Conservation (phyloP, 345 rosid species). For the Syzygium jambos region DNA sequence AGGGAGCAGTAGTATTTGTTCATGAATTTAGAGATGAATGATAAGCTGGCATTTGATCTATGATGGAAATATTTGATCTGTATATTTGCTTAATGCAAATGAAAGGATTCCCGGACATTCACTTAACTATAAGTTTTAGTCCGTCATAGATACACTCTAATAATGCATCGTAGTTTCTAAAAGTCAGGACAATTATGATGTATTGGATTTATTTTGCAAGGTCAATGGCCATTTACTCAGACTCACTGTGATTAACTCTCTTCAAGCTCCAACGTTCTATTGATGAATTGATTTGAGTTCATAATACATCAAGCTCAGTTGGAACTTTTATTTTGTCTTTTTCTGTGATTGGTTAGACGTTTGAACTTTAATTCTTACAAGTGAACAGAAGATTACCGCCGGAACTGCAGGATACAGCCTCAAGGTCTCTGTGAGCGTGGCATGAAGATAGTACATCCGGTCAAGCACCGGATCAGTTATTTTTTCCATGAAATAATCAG, state of each 20-base stretch:
- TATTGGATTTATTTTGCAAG: no score
- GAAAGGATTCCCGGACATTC: neutral
- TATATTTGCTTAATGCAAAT: neutral
- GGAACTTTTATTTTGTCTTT: neutral
- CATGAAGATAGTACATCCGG: constrained; percentile 71
- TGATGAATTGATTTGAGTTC: neutral
- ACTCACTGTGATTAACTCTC: no score
- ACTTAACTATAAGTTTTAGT: neutral
- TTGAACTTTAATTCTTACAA: neutral
- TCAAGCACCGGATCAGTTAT: constrained; percentile 43
- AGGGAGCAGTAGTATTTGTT: neutral
- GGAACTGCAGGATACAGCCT: constrained; percentile 69
- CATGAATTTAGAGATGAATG: neutral
- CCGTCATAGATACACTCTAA: neutral
- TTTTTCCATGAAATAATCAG: constrained; percentile 28
- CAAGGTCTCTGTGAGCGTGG: constrained; percentile 66
- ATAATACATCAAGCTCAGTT: neutral
- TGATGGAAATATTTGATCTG: neutral
- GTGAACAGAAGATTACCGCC: constrained; percentile 17
- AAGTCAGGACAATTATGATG: neutral
- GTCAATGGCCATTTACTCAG: no score
- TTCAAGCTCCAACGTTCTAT: neutral
- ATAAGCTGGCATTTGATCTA: neutral
- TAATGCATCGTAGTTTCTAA: neutral
- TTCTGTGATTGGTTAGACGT: neutral